These are phyloP conservation scores for Blastobotrys arbuscula DNA, from an alignment of 1,139 yeast species.

Conservation along the genomic window DNA sequence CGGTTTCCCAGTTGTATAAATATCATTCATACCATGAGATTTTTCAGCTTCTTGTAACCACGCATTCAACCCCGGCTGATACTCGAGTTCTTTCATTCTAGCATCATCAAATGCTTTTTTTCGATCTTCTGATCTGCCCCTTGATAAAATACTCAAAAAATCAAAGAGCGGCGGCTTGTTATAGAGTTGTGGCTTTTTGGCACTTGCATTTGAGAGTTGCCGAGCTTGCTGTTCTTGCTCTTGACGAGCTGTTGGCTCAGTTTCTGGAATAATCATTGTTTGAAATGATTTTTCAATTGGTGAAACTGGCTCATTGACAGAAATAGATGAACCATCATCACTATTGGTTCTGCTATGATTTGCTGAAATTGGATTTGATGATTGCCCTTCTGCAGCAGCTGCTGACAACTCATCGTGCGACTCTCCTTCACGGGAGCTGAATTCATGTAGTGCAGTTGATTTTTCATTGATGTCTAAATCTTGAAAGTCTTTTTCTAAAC, in stretches of 20 bases:
- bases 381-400: not conserved
- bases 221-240: not conserved
- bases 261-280: constrained; percentile 9
- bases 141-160: constrained; percentile 30
- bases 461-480: constrained; percentile 1
- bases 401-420: not conserved
- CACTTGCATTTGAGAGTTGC: not conserved
- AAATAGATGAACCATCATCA: not conserved
- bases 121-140: constrained; percentile 26
- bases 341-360: not conserved
- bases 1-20: constrained; percentile 30
- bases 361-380: not conserved
- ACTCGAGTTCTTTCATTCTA: constrained; percentile 29
- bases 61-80: constrained; percentile 32
- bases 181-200: not conserved
- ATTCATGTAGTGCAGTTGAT: constrained; percentile 8
- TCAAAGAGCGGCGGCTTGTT: constrained; percentile 33
- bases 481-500: not conserved
- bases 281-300: constrained; percentile 6
- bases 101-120: constrained; percentile 28
- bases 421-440: constrained; percentile 9
- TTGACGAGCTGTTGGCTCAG: not conserved
- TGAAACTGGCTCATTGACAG: not conserved
- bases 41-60: constrained; percentile 29
- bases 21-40: constrained; percentile 16